Evolutionary conservation across 306 rosid species (phyloP), one percentile per base, ranked within the genome.

Genomic region (Potentilla sterilis): DNA sequence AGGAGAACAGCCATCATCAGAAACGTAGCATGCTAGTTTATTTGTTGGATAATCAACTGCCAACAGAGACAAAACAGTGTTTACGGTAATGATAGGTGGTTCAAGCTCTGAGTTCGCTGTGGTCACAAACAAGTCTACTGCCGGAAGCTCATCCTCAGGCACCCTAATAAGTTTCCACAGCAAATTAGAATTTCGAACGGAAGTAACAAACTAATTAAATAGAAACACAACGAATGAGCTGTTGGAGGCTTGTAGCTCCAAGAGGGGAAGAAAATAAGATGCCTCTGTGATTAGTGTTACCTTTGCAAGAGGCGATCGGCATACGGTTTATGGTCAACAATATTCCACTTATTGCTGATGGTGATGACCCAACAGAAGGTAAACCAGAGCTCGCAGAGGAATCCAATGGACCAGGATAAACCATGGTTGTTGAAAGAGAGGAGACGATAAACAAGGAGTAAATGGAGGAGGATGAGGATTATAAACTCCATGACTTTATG

Each of bases 1-100:
- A 48, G 90, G 86, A 16, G 96, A 88, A 44, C 90, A 88, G 0
- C 78, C 96, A 80, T 91, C 96, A 46, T 91, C 96, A 0, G 93
- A 88, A 7, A 91, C 90, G 55, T 91, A 91, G 85, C 93, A 91
- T 62, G 93, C 93, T 42, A 91, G 87, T 77, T 91, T 91, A 34
- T 83, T 34, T 48, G 83, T 14, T 24, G 93, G 96, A 24, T 91
- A 91, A 46, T 91, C 96, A 38, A 91, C 72, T 21, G 96, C 90
- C 51, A 91, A 73, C 57, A 91, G 35, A 49, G 96, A 91, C 48
- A 91, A n/a, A 22, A 91, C 93, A 0, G 90, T 91, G 83, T 91
- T 88, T 74, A 87, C 37, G 18, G 93, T 87, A 3, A 91, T 67
- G 3, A 91, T 84, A 2, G 96, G 89, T 46, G 92, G 93, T 72